Evolutionary conservation across 306 rosid species (phyloP).

Genomic region (Potentilla sterilis): DNA sequence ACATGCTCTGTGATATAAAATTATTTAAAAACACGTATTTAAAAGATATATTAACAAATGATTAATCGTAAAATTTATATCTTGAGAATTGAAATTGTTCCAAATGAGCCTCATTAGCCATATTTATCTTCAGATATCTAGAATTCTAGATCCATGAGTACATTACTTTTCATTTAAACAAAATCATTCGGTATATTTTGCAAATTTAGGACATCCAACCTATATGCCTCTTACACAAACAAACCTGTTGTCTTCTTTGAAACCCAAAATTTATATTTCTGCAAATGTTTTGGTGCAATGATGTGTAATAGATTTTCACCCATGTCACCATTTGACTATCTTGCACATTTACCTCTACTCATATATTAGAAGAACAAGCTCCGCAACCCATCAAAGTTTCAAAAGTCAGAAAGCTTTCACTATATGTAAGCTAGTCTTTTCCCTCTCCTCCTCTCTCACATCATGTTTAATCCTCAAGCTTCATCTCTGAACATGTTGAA

Average conservation of each 20-base stretch:
- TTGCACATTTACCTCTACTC: constrained; percentile 2
- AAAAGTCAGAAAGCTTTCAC: too few relatives aligned
- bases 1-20: background rate
- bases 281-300: background rate
- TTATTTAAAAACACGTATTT: too few relatives aligned
- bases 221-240: background rate
- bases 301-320: background rate
- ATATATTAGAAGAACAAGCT: background rate
- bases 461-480: constrained; percentile 18
- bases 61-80: too few relatives aligned
- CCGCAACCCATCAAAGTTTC: background rate
- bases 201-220: background rate
- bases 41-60: too few relatives aligned
- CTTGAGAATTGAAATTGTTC: too few relatives aligned
- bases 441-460: background rate
- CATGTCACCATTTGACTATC: background rate
- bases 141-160: background rate
- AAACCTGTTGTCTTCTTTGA: background rate
- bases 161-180: background rate
- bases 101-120: background rate
- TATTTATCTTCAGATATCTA: background rate
- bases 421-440: background rate
- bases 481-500: constrained; percentile 22
- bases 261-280: background rate
- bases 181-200: background rate